A percentile compares a stretch with the other conserved stretches of the same genome.
phyloP scores from a whole-genome alignment of 495 filamentous ascomycete genomes.

The Annulohypoxylon maeteangense region DNA sequence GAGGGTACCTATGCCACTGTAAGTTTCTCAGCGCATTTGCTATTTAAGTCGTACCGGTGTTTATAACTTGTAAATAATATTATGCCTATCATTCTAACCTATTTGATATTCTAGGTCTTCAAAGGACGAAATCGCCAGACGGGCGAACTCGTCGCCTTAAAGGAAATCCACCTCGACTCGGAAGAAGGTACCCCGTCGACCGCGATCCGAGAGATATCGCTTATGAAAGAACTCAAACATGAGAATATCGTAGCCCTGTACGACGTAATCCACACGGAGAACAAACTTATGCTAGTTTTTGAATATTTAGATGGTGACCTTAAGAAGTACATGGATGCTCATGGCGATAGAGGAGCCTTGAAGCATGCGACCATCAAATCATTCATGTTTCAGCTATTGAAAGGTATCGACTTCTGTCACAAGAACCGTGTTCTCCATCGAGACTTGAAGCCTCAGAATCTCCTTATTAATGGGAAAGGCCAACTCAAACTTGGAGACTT shows the following conservation, averaged over 20 bases:
- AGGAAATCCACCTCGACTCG: conserved; percentile 98
- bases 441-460: conserved; percentile 95
- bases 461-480: conserved; percentile 92
- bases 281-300: conserved; percentile 99
- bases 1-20: conserved; percentile 99
- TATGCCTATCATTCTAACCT: conserved; percentile 20
- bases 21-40: conserved; percentile 29
- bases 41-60: no score
- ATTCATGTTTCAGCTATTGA: conserved; percentile 95
- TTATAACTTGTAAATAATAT: no score
- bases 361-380: conserved; percentile 91
- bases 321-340: conserved; percentile 99
- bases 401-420: conserved; percentile 96
- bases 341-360: conserved; percentile 82
- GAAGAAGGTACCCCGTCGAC: conserved; percentile 99
- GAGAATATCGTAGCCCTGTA: conserved; percentile 97
- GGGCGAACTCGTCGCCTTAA: conserved; percentile 94
- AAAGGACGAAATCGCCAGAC: conserved; percentile 97
- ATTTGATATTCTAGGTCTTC: conserved; percentile 75
- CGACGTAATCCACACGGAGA: conserved; percentile 99
- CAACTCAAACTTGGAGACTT: conserved; percentile 96
- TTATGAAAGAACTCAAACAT: conserved; percentile 99
- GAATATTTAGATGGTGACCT: conserved; percentile 98
- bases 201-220: conserved; percentile 96
- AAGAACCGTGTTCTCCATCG: conserved; percentile 94